phyloP scores from a whole-genome alignment of 768 basidiomycete genomes.

The Tephrocybe sp. region DNA sequence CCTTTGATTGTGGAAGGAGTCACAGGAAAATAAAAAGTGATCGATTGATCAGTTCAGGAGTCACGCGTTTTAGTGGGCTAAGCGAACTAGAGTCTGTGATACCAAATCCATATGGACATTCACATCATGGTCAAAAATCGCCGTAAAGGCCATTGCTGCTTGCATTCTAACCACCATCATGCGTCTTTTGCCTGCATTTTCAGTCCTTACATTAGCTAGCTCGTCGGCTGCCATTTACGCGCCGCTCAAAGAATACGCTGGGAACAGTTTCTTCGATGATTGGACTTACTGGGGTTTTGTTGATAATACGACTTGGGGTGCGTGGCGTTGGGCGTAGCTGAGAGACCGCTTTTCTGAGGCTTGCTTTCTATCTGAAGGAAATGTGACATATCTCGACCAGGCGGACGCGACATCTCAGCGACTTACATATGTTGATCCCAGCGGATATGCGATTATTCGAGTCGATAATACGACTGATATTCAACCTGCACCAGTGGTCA shows the following conservation, averaged over 20 bases:
- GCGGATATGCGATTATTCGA: conserved; percentile 61
- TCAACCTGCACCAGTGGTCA: conserved; percentile 31
- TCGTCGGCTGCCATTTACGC: neutral
- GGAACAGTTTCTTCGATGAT: conserved; percentile 4
- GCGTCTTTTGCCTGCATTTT: neutral
- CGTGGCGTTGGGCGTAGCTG: neutral
- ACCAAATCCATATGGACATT: neutral
- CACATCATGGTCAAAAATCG: neutral
- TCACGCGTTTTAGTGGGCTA: no score
- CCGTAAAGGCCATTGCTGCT: neutral
- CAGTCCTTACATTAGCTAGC: neutral
- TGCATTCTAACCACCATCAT: neutral
- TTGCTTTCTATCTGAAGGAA: neutral
- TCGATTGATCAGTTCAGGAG: no score
- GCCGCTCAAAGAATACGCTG: conserved; percentile 4
- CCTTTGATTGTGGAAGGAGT: no score
- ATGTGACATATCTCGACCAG: conserved; percentile 52
- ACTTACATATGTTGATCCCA: conserved; percentile 54
- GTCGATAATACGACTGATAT: conserved; percentile 69
- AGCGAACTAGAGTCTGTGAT: no score
- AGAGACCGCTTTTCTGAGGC: neutral
- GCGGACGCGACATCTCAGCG: conserved; percentile 29
- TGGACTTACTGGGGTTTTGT: conserved; percentile 9
- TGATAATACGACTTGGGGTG: conserved; percentile 8
- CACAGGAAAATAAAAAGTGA: no score